Evolutionary conservation across 768 basidiomycete species (phyloP), one percentile per base, ranked within the genome.

Genomic region (Pulveroboletus sp.): DNA sequence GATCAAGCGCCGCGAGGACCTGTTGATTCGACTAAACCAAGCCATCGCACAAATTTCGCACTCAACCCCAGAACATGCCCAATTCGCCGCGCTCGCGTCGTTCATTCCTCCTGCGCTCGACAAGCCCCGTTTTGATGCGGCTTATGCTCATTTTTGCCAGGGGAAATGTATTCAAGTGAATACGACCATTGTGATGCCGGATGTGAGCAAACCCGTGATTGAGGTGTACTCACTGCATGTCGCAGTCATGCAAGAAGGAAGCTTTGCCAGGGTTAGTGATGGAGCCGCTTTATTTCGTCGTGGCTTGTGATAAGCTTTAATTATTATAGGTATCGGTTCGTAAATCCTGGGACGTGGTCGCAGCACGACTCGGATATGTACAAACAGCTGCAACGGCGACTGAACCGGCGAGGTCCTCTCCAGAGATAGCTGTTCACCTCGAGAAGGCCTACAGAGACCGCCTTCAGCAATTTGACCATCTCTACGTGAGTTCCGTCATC

Each of bases 241-340:
- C 39, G 59, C 63, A 5, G 57, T 69, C 51, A 69, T 68, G 68
- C 63, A 66, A 43, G 60, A 63, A 52, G 66, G 63, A 43, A 69
- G 60, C 21, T 60, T 57, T 30, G 39, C 55, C 10, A 58, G 63
- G 62, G 65, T 69, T 43, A 9, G 56, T 65, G 33, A 4, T 44
- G 35, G 36, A 49, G 26, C 36, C 48, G 17, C 50, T 51, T 44
- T 13, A 24, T 39, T 43, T 46, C 21, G 28, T 32, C 28, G n/a
- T 41, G 39, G 21, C 9, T 8, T 39, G 36, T 49, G 48, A 41
- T 43, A 14, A 48, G 24, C 6, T 36, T 50, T 41, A 1, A 51
- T 56, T 39, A 10, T 50, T n/a, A 13, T 35, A 65, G 64, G 64
- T 65, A 24, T 55, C 38, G 3, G 38, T 45, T 15, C 62, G 59